Conservation (phyloP, 768 basidiomycete species). For the Paxillus involutus region DNA sequence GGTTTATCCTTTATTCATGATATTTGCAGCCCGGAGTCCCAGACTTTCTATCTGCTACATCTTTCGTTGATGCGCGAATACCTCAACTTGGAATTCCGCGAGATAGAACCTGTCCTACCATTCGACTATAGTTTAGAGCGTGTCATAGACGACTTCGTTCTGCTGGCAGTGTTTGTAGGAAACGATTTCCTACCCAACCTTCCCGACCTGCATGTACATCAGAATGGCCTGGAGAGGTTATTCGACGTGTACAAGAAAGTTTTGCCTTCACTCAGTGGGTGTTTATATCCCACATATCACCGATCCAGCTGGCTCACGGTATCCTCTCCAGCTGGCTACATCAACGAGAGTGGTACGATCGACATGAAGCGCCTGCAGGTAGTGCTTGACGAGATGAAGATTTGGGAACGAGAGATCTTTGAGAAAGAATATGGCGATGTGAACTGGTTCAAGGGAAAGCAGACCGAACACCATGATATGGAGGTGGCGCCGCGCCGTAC, state of each 20-base stretch:
- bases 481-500: slow-evolving; percentile 57
- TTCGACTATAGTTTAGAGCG: slow-evolving; percentile 91
- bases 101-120: slow-evolving; percentile 62
- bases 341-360: slow-evolving; percentile 88
- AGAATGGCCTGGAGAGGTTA: slow-evolving; percentile 89
- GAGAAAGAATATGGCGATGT: slow-evolving; percentile 88
- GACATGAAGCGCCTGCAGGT: slow-evolving; percentile 78
- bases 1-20: no score
- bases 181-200: slow-evolving; percentile 97
- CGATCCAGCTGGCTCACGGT: slow-evolving; percentile 1
- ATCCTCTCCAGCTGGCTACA: slow-evolving; percentile 70
- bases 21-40: no score
- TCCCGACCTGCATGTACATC: slow-evolving; percentile 96
- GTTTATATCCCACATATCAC: neutral
- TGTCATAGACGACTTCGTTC: slow-evolving; percentile 96
- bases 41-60: no score
- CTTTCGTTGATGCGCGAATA: no score
- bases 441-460: slow-evolving; percentile 96
- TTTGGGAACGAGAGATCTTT: slow-evolving; percentile 88
- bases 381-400: slow-evolving; percentile 83
- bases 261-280: slow-evolving; percentile 69
- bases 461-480: slow-evolving; percentile 56
- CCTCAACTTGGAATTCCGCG: no score
- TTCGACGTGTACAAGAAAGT: slow-evolving; percentile 96
- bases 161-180: slow-evolving; percentile 95